Base-by-base conservation (phyloP, 2,329 filamentous ascomycete genomes). In the Aspergillus quadrilineatus region DNA sequence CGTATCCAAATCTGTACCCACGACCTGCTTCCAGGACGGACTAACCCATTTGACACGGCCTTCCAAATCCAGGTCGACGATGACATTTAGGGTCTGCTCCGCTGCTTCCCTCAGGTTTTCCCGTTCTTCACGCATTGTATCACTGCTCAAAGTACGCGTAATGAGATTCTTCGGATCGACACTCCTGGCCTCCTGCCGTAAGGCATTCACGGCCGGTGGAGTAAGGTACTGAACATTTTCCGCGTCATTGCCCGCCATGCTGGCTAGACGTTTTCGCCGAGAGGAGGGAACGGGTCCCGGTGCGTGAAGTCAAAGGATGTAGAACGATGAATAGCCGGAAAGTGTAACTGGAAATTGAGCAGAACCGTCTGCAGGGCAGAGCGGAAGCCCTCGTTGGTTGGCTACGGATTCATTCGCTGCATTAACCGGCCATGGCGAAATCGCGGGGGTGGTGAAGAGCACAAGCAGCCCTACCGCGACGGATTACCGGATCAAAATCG, bases 1-100 rank as follows among this genome's bases (percentile, higher is more conserved):
- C 6, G 84, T 82, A 43, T 89, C 86, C 39, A 87, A 82, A 44
- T 84, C 78, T 4, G 89, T 93, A 57, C 94, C 94, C 59, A 97
- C 88, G 49, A 99, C 89, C 67, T 97, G 92, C 59, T 85, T 85
- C 94, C 94, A 99, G 14, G 93, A 97, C 10, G 92, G 90, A 72
- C 93, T 97, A 66, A 96, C 92, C 90, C 94, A 99, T 75, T 92
- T 89, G 67, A 99, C 89, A 59, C 86, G 89, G 63, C 91, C 91
- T 69, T 97, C 89, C 55, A 97, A 83, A 68, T 92, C 91, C 63
- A 99, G 82, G 77, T 99, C 93, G 70, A 99, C 83, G 72, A 99
- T 96, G 62, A 96, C 90, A 75, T 97, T 99, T 71, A 96, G 82
- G 22, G 92, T 97, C 78, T 97, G 91, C 76, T 97, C 93, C 50